These are phyloP conservation scores for Stagonosporopsis cucurbitacearum DNA, from an alignment of 2,329 filamentous ascomycete species.

Conservation along the genomic window DNA sequence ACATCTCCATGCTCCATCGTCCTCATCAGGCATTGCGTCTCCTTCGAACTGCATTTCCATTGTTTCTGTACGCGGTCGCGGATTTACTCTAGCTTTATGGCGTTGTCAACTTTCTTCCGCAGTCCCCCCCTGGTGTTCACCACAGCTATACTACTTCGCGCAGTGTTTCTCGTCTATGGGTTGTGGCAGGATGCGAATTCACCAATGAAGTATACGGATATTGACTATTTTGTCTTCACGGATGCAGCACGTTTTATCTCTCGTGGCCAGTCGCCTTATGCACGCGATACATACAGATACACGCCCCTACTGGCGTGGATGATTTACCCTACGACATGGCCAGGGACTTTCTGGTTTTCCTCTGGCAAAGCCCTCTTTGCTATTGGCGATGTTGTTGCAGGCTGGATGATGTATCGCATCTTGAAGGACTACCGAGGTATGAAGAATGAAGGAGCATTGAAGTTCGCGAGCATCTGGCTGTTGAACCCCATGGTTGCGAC, in stretches of 20 bases:
- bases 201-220: constrained; percentile 96
- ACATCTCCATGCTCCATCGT: background rate
- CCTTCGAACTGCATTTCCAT: background rate
- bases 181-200: constrained; percentile 91
- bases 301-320: constrained; percentile 94
- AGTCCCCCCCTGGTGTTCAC: constrained; percentile 50
- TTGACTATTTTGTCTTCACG: constrained; percentile 98
- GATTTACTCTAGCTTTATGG: constrained; percentile 21
- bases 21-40: background rate
- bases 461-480: constrained; percentile 87
- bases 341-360: constrained; percentile 69
- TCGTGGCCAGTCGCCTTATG: constrained; percentile 76
- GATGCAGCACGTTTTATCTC: constrained; percentile 83
- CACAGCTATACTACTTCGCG: constrained; percentile 67
- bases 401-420: constrained; percentile 73
- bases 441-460: constrained; percentile 62
- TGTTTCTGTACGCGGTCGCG: background rate
- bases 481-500: constrained; percentile 98
- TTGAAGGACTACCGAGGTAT: constrained; percentile 51
- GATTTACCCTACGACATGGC: constrained; percentile 77
- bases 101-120: constrained; percentile 42
- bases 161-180: constrained; percentile 81
- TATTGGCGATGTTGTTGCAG: constrained; percentile 79
- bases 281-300: constrained; percentile 93
- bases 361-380: constrained; percentile 91